phyloP scores from a whole-genome alignment of 1,284 basidiomycete species.

The Sporisorium graminicola region DNA sequence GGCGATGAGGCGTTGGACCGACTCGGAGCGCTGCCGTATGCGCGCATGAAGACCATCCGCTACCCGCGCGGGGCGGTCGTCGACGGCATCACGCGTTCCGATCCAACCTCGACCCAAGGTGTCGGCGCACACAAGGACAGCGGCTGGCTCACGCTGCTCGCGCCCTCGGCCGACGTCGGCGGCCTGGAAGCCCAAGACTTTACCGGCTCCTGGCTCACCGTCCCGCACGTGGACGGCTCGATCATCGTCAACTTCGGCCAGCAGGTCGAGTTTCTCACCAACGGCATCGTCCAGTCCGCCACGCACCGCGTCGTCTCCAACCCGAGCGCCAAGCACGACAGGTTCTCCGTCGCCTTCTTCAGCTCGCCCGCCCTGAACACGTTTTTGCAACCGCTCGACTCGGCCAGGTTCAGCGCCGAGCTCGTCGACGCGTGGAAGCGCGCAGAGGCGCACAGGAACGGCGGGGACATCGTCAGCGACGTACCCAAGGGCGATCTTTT shows the following conservation, averaged over 20 bases:
- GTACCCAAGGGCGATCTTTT: slow-evolving; percentile 54
- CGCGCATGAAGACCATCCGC: slow-evolving; percentile 61
- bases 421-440: slow-evolving; percentile 34
- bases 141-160: slow-evolving; percentile 61
- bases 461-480: slow-evolving; percentile 35
- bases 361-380: slow-evolving; percentile 53
- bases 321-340: slow-evolving; percentile 9
- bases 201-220: slow-evolving; percentile 52
- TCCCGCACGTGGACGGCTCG: slow-evolving; percentile 40
- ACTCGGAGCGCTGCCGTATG: slow-evolving; percentile 42
- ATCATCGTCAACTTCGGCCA: slow-evolving; percentile 66
- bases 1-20: slow-evolving; percentile 6
- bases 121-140: slow-evolving; percentile 64
- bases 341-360: slow-evolving; percentile 57
- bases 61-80: slow-evolving; percentile 49
- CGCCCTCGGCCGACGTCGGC: slow-evolving; percentile 41
- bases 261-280: slow-evolving; percentile 57
- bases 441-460: slow-evolving; percentile 24
- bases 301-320: slow-evolving; percentile 57
- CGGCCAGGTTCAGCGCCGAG: slow-evolving; percentile 29
- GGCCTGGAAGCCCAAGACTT: slow-evolving; percentile 61
- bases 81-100: slow-evolving; percentile 45
- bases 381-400: slow-evolving; percentile 33
- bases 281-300: slow-evolving; percentile 57
- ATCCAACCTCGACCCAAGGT: slow-evolving; percentile 48